Evolutionary conservation across 148 eudicot genomes (phyloP).

Genomic region (Talinum fruticosum): DNA sequence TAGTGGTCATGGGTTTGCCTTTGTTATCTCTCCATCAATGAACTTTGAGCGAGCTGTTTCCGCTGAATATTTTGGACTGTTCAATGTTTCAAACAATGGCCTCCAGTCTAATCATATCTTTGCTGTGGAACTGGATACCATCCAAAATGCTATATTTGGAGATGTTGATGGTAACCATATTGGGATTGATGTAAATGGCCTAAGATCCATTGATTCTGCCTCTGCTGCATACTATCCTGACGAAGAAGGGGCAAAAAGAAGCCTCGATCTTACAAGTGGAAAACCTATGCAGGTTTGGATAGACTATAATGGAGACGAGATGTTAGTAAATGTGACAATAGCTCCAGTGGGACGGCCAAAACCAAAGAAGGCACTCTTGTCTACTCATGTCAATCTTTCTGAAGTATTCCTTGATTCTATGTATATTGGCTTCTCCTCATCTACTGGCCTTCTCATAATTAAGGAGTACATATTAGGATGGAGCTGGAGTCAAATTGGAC

Average conservation of each 20-base stretch:
- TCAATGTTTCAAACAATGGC: constrained; percentile 25
- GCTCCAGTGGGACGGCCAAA: constrained; percentile 33
- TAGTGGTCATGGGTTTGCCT: neutral
- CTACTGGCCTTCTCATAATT: constrained; percentile 34
- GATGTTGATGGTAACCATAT: constrained; percentile 52
- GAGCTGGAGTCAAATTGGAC: constrained; percentile 46
- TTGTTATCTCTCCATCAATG: constrained; percentile 3
- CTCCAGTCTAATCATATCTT: constrained; percentile 43
- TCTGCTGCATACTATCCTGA: constrained; percentile 33
- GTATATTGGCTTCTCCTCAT: constrained; percentile 43
- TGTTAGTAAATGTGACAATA: constrained; percentile 30
- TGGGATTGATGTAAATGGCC: constrained; percentile 43
- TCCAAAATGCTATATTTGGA: constrained; percentile 37
- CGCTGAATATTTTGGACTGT: neutral
- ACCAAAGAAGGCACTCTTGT: constrained; percentile 31
- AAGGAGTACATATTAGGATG: constrained; percentile 42
- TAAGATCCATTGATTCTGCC: constrained; percentile 25
- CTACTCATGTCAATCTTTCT: constrained; percentile 31
- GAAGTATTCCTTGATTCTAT: constrained; percentile 24
- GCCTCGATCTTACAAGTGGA: constrained; percentile 36
- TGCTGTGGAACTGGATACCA: constrained; percentile 55
- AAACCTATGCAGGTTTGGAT: constrained; percentile 42
- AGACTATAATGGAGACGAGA: constrained; percentile 37
- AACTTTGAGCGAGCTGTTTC: neutral
- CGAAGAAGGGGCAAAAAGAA: constrained; percentile 16